Percentiles rank a stretch among this genome's conserved stretches.
These are phyloP conservation scores for Sugiyamaella japonica DNA, from an alignment of 1,139 yeast species.

Conservation along the genomic window DNA sequence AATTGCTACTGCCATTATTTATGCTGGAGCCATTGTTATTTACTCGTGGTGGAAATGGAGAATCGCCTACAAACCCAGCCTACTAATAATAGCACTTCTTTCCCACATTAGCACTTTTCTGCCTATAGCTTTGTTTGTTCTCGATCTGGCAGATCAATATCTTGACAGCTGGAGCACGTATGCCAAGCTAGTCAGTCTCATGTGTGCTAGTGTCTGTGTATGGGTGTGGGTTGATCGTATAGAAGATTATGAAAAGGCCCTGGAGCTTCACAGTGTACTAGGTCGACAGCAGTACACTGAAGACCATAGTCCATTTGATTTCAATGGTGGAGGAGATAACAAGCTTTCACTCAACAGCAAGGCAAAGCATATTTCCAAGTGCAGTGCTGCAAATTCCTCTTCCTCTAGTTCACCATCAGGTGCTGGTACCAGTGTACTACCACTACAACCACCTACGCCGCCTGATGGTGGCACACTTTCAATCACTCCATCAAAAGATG, in stretches of 20 bases:
- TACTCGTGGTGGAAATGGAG: conserved; percentile 55
- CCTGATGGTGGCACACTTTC: neutral
- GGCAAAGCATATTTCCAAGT: neutral
- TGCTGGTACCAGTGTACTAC: neutral
- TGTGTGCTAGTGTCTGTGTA: conserved; percentile 53
- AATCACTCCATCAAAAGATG: neutral
- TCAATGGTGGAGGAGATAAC: conserved; percentile 6
- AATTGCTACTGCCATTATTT: conserved; percentile 69
- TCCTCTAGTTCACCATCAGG: neutral
- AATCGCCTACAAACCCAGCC: conserved; percentile 50
- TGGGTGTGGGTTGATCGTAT: conserved; percentile 90
- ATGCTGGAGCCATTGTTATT: conserved; percentile 62
- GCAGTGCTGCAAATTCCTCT: neutral
- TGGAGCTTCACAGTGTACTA: conserved; percentile 70
- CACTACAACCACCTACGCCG: too few species aligned
- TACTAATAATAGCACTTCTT: conserved; percentile 48
- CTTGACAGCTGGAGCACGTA: conserved; percentile 72
- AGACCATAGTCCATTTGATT: conserved; percentile 39
- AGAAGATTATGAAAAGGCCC: conserved; percentile 55
- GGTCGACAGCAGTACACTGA: conserved; percentile 80
- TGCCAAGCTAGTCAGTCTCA: conserved; percentile 58
- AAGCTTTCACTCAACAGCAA: neutral
- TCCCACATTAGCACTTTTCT: conserved; percentile 60
- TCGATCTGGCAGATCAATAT: conserved; percentile 74
- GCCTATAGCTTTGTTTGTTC: conserved; percentile 73